Evolutionary conservation across 495 filamentous ascomycete species (phyloP), one percentile per base, ranked within the genome.

Genomic region (Aspergillus taichungensis): DNA sequence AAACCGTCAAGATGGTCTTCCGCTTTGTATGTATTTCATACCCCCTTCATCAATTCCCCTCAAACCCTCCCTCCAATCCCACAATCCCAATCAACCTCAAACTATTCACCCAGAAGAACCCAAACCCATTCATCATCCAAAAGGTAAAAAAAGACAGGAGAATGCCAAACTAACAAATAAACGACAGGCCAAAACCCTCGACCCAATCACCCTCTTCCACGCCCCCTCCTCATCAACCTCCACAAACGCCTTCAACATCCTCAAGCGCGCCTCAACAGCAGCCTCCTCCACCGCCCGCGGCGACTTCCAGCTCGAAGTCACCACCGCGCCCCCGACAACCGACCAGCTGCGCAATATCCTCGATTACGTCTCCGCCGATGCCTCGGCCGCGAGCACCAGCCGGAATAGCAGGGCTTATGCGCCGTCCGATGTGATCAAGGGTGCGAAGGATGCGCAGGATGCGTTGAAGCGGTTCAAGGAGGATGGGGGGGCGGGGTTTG

Each of bases 191-290:
- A 90, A 89, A 78, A 74, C 84, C 50, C 76, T 87, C 66, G 88
- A 97, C 73, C 80, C 94, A 49, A 82, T 98, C 56, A 95, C 89
- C 46, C 83, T 98, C 72, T 98, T 97, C 77, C 91, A 96, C 77
- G 80, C 82, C 52, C 77, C 91, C 18, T 68, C 66, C 34, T 66
- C 74, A 12, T 69, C 79, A 3, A 63, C 79, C 51, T 94, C 87
- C 3, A 72, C 72, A 10, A 78, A 80, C 35, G 77, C 79, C 29
- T 75, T 83, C 14, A 80, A 79, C 24, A 62, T 90, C 40, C 78
- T 97, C 18, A 90, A 91, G 59, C 78, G 85, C 63, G 69, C 78
- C 8, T 82, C 82, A 3, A 75, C 79, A n/a, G 70, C 70, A 9
- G 82, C 84, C 8, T 50, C 71, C 1, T 62, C 74, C 39, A 61